phyloP scores from a whole-genome alignment of 345 rosid genomes.

The Barbarea vulgaris region DNA sequence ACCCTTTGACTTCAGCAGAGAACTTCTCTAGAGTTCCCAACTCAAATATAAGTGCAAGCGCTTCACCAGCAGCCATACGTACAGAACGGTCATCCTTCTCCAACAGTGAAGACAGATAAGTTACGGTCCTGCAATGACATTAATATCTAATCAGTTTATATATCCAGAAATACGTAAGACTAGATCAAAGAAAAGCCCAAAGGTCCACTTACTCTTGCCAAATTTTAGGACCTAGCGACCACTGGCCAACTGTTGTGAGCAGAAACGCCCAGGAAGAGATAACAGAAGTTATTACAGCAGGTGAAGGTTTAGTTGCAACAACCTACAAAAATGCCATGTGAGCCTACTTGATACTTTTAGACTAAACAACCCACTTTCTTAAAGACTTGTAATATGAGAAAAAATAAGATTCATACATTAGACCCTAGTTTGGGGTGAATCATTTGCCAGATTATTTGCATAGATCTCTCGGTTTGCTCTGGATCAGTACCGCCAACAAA shows the following conservation, averaged over 20 bases:
- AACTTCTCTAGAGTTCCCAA: slow-evolving; percentile 70
- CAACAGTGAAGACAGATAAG: slow-evolving; percentile 68
- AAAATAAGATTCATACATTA: slow-evolving; percentile 56
- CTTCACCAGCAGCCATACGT: slow-evolving; percentile 97
- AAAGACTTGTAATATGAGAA: slow-evolving; percentile 2
- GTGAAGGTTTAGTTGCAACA: slow-evolving; percentile 60
- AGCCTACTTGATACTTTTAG: background rate
- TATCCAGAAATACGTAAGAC: background rate
- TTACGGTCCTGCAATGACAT: slow-evolving; percentile 60
- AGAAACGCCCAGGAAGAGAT: slow-evolving; percentile 97
- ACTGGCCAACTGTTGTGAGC: slow-evolving; percentile 62
- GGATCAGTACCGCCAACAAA: slow-evolving; percentile 76
- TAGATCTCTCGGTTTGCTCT: slow-evolving; percentile 74
- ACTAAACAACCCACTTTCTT: too few relatives aligned
- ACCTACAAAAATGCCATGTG: slow-evolving; percentile 51
- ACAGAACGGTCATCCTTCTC: slow-evolving; percentile 87
- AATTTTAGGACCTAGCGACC: slow-evolving; percentile 61
- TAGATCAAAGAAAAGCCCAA: background rate
- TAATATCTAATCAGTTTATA: background rate
- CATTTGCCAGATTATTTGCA: slow-evolving; percentile 91
- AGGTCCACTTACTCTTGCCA: slow-evolving; percentile 68
- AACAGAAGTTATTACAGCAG: slow-evolving; percentile 61
- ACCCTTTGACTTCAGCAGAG: slow-evolving; percentile 47
- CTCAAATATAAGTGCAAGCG: slow-evolving; percentile 81
- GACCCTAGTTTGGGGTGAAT: slow-evolving; percentile 84